Evolutionary conservation across 2,329 filamentous ascomycete genomes (phyloP).

Genomic region (Fusarium anguioides): DNA sequence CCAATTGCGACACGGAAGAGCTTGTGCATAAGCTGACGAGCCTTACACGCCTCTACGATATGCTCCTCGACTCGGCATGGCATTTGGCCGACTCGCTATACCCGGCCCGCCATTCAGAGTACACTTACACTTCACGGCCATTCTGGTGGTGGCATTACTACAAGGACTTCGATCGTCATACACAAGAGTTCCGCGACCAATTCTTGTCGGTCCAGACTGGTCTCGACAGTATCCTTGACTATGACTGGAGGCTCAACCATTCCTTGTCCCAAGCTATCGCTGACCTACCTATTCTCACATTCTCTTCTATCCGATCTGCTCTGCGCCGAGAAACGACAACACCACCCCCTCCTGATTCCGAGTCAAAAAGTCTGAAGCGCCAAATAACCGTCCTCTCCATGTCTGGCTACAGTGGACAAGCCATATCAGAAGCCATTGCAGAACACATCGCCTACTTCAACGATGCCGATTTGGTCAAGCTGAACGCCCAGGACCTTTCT

Average conservation of each 20-base stretch:
- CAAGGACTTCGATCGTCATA: slow-evolving; percentile 49
- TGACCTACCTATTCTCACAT: slow-evolving; percentile 50
- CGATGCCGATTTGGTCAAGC: slow-evolving; percentile 72
- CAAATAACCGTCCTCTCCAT: slow-evolving; percentile 54
- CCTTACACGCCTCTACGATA: slow-evolving; percentile 46
- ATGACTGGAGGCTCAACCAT: slow-evolving; percentile 48
- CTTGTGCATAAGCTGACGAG: slow-evolving; percentile 34
- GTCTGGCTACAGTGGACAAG: slow-evolving; percentile 54
- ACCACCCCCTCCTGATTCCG: slow-evolving; percentile 45
- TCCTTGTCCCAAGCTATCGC: slow-evolving; percentile 51
- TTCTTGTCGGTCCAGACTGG: slow-evolving; percentile 43
- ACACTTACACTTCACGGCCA: slow-evolving; percentile 50
- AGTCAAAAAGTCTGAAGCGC: slow-evolving; percentile 50
- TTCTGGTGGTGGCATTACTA: slow-evolving; percentile 57
- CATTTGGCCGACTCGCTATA: slow-evolving; percentile 51
- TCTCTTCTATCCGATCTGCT: slow-evolving; percentile 46
- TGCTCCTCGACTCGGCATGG: slow-evolving; percentile 53
- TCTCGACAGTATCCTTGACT: slow-evolving; percentile 46
- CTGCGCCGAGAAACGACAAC: slow-evolving; percentile 47
- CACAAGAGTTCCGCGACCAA: slow-evolving; percentile 47
- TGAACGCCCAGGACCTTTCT: slow-evolving; percentile 77
- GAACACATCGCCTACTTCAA: slow-evolving; percentile 70
- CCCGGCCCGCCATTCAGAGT: slow-evolving; percentile 50
- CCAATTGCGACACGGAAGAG: slow-evolving; percentile 12
- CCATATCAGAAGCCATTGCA: slow-evolving; percentile 63